Percentiles rank a stretch among this genome's conserved stretches.
phyloP scores from a whole-genome alignment of 2,329 filamentous ascomycete genomes.

The Microdochium paspali region DNA sequence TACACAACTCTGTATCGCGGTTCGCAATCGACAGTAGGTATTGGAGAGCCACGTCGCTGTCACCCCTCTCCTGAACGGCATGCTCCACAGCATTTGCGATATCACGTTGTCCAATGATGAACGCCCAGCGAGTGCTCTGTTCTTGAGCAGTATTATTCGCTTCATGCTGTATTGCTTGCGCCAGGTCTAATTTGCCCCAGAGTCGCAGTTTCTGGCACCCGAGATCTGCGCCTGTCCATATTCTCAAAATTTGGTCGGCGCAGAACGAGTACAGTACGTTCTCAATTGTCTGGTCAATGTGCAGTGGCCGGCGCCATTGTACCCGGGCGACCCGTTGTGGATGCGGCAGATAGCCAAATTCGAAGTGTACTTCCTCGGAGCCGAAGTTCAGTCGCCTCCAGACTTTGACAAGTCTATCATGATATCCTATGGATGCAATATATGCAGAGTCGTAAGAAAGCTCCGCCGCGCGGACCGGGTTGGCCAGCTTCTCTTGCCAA shows the following conservation, averaged over 20 bases:
- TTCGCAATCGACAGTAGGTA: slow-evolving; percentile 82
- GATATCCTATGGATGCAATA: slow-evolving; percentile 69
- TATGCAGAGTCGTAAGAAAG: slow-evolving; percentile 83
- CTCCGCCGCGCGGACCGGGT: slow-evolving; percentile 60
- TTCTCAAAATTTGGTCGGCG: slow-evolving; percentile 66
- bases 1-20: slow-evolving; percentile 75
- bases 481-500: slow-evolving; percentile 71
- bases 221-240: slow-evolving; percentile 76
- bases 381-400: slow-evolving; percentile 86
- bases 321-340: slow-evolving; percentile 70
- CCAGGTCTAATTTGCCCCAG: slow-evolving; percentile 73
- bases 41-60: slow-evolving; percentile 65
- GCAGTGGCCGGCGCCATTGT: slow-evolving; percentile 74
- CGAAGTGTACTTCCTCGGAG: slow-evolving; percentile 74
- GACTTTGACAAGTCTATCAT: slow-evolving; percentile 81
- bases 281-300: slow-evolving; percentile 68
- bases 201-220: slow-evolving; percentile 64
- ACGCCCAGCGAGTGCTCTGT: slow-evolving; percentile 52
- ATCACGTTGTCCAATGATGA: slow-evolving; percentile 75
- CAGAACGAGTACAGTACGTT: slow-evolving; percentile 89
- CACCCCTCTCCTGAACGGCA: slow-evolving; percentile 54
- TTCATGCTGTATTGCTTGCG: slow-evolving; percentile 53
- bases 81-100: slow-evolving; percentile 70
- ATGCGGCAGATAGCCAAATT: slow-evolving; percentile 85
- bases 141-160: slow-evolving; percentile 6